phyloP scores from a whole-genome alignment of 257 asterid species.

The Dorcoceras hygrometricum region DNA sequence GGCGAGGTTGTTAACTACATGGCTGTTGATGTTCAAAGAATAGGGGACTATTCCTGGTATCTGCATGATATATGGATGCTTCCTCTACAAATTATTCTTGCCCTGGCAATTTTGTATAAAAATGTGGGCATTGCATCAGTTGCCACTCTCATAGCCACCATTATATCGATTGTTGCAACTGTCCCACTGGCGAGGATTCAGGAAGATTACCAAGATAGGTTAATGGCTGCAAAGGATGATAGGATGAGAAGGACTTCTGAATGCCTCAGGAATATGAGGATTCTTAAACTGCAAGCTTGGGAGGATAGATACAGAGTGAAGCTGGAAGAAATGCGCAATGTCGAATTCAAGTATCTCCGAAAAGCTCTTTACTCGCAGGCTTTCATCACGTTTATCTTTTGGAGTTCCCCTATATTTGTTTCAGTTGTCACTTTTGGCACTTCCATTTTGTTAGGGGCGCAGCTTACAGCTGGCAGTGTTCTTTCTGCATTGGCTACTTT shows the following conservation, averaged over 20 bases:
- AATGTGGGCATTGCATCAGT: slow-evolving; percentile 50
- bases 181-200: slow-evolving; percentile 48
- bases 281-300: slow-evolving; percentile 56
- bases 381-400: slow-evolving; percentile 46
- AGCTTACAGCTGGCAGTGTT: slow-evolving; percentile 52
- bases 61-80: slow-evolving; percentile 55
- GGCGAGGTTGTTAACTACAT: slow-evolving; percentile 58
- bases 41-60: slow-evolving; percentile 56
- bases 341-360: slow-evolving; percentile 44
- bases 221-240: slow-evolving; percentile 50
- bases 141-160: slow-evolving; percentile 50
- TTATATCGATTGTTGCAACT: slow-evolving; percentile 44
- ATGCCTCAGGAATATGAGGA: slow-evolving; percentile 52
- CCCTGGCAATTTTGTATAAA: slow-evolving; percentile 47
- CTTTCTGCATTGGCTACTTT: slow-evolving; percentile 61
- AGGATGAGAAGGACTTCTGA: slow-evolving; percentile 53
- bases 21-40: slow-evolving; percentile 56
- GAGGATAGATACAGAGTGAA: slow-evolving; percentile 42
- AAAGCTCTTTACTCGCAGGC: slow-evolving; percentile 54
- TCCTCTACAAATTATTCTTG: slow-evolving; percentile 46
- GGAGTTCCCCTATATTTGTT: slow-evolving; percentile 55
- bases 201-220: slow-evolving; percentile 45
- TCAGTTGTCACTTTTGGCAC: slow-evolving; percentile 48
- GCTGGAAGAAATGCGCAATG: slow-evolving; percentile 43
- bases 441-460: slow-evolving; percentile 47